These are phyloP conservation scores for Talinum fruticosum DNA, from an alignment of 148 eudicot species.

Conservation along the genomic window DNA sequence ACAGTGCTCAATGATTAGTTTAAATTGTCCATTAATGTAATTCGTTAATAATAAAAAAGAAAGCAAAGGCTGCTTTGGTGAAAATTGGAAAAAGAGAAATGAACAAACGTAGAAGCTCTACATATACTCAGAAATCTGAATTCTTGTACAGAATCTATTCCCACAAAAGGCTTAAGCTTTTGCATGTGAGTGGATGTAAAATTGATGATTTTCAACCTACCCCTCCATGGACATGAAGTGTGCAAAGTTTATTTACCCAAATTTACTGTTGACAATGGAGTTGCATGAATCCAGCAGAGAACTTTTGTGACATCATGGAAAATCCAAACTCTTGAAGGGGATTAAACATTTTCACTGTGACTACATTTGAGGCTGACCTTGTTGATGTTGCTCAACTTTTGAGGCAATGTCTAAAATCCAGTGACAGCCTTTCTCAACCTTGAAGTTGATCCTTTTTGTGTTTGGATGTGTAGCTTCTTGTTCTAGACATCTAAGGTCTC, in stretches of 20 bases:
- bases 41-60: too few relatives aligned
- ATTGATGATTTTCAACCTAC: background rate
- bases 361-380: background rate
- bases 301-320: background rate
- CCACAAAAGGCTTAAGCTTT: background rate
- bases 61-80: background rate
- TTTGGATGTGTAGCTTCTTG: background rate
- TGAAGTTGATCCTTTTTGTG: background rate
- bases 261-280: background rate
- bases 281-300: background rate
- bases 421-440: background rate
- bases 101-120: background rate
- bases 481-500: background rate
- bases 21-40: background rate
- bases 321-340: background rate
- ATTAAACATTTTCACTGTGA: background rate
- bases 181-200: background rate
- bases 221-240: background rate
- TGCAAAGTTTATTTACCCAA: background rate
- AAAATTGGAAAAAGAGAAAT: background rate
- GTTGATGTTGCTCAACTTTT: background rate
- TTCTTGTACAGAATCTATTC: background rate
- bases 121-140: too few relatives aligned
- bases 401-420: background rate
- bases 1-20: background rate